phyloP scores from a whole-genome alignment of 306 rosid species.

The Dalbergia cochinchinensis region DNA sequence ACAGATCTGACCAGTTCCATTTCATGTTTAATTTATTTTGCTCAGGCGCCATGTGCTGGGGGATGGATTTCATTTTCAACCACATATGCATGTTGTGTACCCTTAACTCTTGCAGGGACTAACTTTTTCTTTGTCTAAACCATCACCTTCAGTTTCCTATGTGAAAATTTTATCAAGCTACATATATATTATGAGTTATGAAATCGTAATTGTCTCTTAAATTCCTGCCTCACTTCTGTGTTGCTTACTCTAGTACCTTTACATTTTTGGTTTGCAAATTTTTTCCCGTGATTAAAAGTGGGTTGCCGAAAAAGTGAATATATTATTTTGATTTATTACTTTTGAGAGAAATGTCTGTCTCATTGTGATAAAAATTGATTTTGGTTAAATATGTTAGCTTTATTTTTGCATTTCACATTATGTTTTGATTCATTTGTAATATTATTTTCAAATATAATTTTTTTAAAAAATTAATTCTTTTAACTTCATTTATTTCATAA shows the following conservation, averaged over 20 bases:
- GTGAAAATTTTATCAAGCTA: background rate
- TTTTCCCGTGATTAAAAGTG: too few species aligned
- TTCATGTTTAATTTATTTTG: background rate
- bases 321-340: too few species aligned
- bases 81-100: background rate
- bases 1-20: slow-evolving; percentile 30
- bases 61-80: slow-evolving; percentile 43
- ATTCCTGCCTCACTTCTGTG: background rate
- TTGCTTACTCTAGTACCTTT: background rate
- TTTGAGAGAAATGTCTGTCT: too few species aligned
- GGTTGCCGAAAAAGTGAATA: too few species aligned
- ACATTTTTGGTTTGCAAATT: background rate
- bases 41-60: slow-evolving; percentile 40
- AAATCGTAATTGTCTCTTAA: background rate
- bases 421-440: too few species aligned
- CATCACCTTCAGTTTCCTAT: background rate
- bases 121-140: background rate
- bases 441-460: too few species aligned
- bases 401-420: too few species aligned
- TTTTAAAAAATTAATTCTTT: too few species aligned
- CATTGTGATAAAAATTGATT: too few species aligned
- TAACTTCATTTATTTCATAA: too few species aligned
- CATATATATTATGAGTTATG: background rate
- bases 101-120: background rate
- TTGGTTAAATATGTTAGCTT: too few species aligned